A percentile compares a stretch with the other conserved stretches of the same genome.
phyloP scores from a whole-genome alignment of 2,329 filamentous ascomycete genomes.

The Ophiostoma ips region DNA sequence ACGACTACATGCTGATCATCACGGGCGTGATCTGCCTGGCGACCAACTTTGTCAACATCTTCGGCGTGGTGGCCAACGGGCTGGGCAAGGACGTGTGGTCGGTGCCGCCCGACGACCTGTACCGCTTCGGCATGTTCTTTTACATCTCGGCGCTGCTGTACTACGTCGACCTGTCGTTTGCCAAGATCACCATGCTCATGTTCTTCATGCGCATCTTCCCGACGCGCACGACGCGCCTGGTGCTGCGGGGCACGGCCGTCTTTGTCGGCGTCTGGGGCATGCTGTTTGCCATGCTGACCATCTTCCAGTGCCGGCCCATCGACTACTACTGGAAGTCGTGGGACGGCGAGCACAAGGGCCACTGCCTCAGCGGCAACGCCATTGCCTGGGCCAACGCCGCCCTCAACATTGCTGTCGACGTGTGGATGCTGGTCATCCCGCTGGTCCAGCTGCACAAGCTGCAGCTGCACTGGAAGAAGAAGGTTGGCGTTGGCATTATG shows the following conservation, averaged over 20 bases:
- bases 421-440: constrained; percentile 38
- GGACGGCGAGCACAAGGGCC: constrained; percentile 32
- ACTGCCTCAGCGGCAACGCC: constrained; percentile 34
- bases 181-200: constrained; percentile 37
- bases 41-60: constrained; percentile 19
- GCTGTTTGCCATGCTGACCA: constrained; percentile 26
- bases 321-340: constrained; percentile 38
- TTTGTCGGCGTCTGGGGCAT: constrained; percentile 27
- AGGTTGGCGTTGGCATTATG: constrained; percentile 31
- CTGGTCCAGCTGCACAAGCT: constrained; percentile 27
- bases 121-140: constrained; percentile 28
- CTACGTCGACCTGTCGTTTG: constrained; percentile 30
- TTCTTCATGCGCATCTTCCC: constrained; percentile 45
- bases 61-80: constrained; percentile 25
- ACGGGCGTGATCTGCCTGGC: constrained; percentile 17
- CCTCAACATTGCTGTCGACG: constrained; percentile 38
- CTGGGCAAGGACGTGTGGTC: constrained; percentile 39
- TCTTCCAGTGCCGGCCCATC: constrained; percentile 41
- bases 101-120: constrained; percentile 27
- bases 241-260: constrained; percentile 28
- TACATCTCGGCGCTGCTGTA: constrained; percentile 30
- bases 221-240: constrained; percentile 20
- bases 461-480: constrained; percentile 32
- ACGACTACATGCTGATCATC: constrained; percentile 23
- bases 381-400: constrained; percentile 37